phyloP scores from a whole-genome alignment of 2,329 filamentous ascomycete genomes.

The Fusarium sp. region DNA sequence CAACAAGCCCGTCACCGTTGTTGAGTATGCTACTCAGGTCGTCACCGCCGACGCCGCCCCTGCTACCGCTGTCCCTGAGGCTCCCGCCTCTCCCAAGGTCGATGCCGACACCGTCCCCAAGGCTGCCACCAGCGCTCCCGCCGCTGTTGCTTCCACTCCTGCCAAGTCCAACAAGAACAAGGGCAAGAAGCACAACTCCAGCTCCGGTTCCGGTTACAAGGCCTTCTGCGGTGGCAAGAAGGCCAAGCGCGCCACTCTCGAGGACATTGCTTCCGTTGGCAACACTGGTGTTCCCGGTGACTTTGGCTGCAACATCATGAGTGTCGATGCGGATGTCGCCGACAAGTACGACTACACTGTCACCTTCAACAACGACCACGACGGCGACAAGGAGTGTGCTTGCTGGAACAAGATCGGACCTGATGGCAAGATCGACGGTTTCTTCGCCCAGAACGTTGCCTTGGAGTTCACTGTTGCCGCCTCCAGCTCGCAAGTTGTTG shows the following conservation, averaged over 20 bases:
- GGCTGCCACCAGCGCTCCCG: not conserved
- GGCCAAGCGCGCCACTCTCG: slow-evolving; percentile 57
- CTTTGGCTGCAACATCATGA: slow-evolving; percentile 64
- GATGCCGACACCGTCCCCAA: slow-evolving; percentile 7
- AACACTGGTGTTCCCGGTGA: slow-evolving; percentile 54
- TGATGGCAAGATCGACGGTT: slow-evolving; percentile 55
- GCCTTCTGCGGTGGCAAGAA: slow-evolving; percentile 50
- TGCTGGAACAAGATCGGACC: slow-evolving; percentile 65
- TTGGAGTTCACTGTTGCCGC: slow-evolving; percentile 53
- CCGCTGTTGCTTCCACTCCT: not conserved
- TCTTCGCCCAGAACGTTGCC: slow-evolving; percentile 55
- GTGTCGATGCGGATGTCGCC: slow-evolving; percentile 49
- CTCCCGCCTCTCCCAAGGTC: not conserved
- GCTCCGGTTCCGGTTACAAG: slow-evolving; percentile 37
- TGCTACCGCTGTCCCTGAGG: slow-evolving; percentile 2
- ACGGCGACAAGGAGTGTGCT: slow-evolving; percentile 49
- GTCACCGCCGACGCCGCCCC: slow-evolving; percentile 1
- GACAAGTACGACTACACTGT: slow-evolving; percentile 56
- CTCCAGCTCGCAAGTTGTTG: slow-evolving; percentile 52
- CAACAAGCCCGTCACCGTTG: slow-evolving; percentile 45
- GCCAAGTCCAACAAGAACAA: slow-evolving; percentile 4
- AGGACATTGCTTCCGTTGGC: slow-evolving; percentile 57
- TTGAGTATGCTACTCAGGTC: slow-evolving; percentile 36
- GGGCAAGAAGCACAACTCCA: slow-evolving; percentile 20
- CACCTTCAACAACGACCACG: slow-evolving; percentile 52